Base-by-base conservation (phyloP, 2,329 filamentous ascomycete genomes). In the Exophiala xenobiotica region DNA sequence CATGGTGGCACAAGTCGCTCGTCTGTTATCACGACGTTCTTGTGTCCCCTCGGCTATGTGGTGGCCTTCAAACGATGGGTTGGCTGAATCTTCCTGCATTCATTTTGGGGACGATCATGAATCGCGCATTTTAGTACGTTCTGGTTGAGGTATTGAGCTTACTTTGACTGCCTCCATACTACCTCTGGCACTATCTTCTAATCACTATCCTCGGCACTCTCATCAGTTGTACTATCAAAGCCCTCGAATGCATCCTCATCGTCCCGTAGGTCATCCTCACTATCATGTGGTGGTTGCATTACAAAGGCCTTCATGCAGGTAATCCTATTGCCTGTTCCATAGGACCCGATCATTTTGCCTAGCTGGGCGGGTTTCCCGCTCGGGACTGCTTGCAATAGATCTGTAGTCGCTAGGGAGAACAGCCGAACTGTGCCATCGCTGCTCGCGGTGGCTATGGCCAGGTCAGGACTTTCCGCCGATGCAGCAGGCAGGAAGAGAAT, bases 291-390 rank as follows among this genome's bases (percentile, higher is more conserved):
- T 61, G 83, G 79, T 68, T 88, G 80, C 89, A 97, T 95, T 57
- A 88, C 75, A 73, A 95, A 97, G 18, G 86, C 86, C 62, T 83
- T 84, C 63, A 97, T 66, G 67, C 93, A 97, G 29, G 91, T 97
- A 60, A 97, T 90, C 50, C 93, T 78, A 67, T 92, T 91, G 39
- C 86, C 84, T 18, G 91, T 96, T 69, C 91, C 86, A 64, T 93
- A 93, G 24, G 80, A 83, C 12, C 85, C 90, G 38, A 96, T 67
- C 49, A 95, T 67, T 58, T 72, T 78, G 23, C 88, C 90, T 18
- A 88, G 68, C 56, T 82, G 78, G 23, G 48, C 58, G 39, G 45
- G 51, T 20, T 61, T 49, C 3, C 57, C 49, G 14, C 61, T 45
- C 41, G 62, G 52, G 19, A 18, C 18, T 6, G 42, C 45, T 12